Conservation (phyloP, 225 moss, liverwort and hornwort genomes). For the Sphagnum contortum region DNA sequence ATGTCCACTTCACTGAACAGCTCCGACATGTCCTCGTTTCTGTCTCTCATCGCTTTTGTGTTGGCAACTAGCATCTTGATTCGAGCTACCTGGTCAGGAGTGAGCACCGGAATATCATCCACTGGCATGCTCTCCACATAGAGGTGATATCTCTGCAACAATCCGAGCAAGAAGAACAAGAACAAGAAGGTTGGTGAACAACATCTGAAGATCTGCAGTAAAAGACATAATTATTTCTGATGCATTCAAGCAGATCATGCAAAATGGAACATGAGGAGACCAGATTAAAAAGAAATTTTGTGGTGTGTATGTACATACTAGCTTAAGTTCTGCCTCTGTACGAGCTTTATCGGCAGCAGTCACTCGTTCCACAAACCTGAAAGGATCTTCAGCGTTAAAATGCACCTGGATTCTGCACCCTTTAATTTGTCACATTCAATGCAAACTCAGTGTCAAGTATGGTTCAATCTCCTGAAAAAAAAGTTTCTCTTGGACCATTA, state of each 20-base stretch:
- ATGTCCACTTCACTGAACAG: constrained; percentile 55
- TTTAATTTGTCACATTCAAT: constrained; percentile 11
- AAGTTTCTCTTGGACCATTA: too few relatives aligned
- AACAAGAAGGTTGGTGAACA: neutral
- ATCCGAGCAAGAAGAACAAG: neutral
- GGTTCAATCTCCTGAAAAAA: too few relatives aligned
- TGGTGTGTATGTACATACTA: constrained; percentile 18
- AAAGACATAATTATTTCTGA: neutral
- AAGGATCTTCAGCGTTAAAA: constrained; percentile 63
- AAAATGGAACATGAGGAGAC: too few relatives aligned
- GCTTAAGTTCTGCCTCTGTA: constrained; percentile 34
- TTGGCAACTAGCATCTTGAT: constrained; percentile 43
- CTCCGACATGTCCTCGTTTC: constrained; percentile 34
- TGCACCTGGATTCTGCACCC: constrained; percentile 60
- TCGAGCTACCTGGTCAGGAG: constrained; percentile 31
- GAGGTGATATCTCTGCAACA: constrained; percentile 35
- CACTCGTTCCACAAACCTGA: constrained; percentile 42
- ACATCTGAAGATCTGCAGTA: neutral
- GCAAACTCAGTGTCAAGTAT: constrained; percentile 8
- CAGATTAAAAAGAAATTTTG: too few relatives aligned
- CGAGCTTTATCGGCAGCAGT: constrained; percentile 39
- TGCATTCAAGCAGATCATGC: too few relatives aligned
- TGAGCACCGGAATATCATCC: constrained; percentile 54
- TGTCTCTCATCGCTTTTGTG: constrained; percentile 50
- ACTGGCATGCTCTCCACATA: constrained; percentile 75